Evolutionary conservation across 768 basidiomycete genomes (phyloP).

Genomic region (Leucosporidium yakuticum): DNA sequence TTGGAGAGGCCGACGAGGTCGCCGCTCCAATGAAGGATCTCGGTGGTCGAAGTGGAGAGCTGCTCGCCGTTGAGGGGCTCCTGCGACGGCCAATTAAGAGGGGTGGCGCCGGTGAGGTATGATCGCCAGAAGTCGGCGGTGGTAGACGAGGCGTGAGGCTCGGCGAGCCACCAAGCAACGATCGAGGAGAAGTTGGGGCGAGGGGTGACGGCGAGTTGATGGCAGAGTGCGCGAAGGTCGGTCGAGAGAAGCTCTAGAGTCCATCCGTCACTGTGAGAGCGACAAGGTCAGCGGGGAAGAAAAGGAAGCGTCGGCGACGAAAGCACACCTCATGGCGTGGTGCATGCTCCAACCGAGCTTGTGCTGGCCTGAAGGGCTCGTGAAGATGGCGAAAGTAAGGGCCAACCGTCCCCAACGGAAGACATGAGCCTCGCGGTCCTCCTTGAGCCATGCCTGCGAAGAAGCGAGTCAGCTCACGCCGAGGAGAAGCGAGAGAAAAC

Average conservation of each 20-base stretch:
- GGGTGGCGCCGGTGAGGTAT: conserved; percentile 14
- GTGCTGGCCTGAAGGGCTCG: not conserved
- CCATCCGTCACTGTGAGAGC: conserved; percentile 26
- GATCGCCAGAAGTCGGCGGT: conserved; percentile 24
- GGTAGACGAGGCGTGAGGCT: not conserved
- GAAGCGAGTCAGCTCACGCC: not conserved
- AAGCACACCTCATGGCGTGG: conserved; percentile 27
- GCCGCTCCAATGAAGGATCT: conserved; percentile 19
- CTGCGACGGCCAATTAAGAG: conserved; percentile 25
- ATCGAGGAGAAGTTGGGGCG: conserved; percentile 26
- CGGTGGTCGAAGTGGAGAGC: conserved; percentile 24
- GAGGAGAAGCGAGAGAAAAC: too few relatives aligned
- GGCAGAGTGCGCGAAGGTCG: conserved; percentile 29
- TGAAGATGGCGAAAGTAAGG: conserved; percentile 25
- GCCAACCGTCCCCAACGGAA: conserved; percentile 29
- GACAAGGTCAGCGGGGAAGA: not conserved
- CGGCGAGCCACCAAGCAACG: conserved; percentile 26
- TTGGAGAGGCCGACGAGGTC: conserved; percentile 16
- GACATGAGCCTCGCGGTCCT: conserved; percentile 10
- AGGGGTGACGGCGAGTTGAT: not conserved
- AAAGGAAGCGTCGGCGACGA: too few relatives aligned
- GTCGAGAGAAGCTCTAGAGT: conserved; percentile 33
- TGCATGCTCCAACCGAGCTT: conserved; percentile 34
- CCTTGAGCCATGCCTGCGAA: conserved; percentile 15
- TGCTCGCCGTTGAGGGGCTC: conserved; percentile 14